Base-by-base conservation (phyloP, 2,329 filamentous ascomycete species). In the Rosellinia necatrix region DNA sequence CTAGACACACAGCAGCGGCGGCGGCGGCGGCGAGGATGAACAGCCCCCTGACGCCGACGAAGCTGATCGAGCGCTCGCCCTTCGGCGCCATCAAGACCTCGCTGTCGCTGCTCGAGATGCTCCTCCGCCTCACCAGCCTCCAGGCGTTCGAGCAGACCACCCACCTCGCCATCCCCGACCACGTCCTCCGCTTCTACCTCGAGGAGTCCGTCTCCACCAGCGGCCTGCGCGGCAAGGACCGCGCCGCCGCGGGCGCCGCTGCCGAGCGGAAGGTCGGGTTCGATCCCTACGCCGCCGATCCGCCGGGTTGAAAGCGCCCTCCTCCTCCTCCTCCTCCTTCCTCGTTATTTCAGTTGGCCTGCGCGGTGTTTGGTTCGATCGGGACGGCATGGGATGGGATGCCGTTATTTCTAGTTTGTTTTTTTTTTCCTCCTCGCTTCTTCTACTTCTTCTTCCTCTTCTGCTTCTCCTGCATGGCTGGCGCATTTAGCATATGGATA, bases 111-210 rank as follows among this genome's bases (percentile, higher is more conserved):
- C 83, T 97, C 50, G 92, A 97, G 72, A 94, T 93, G 78, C 79
- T 96, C 27, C 83, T 96, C 42, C 90, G 93, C 37, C 81, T 97
- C 42, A 87, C 89, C 4, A 91, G 91, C 19, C 82, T 96, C 12
- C 92, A 96, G 70, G 91, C 96, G 75, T 96, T 94, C 71, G 90
- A 96, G 70, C 92, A 97, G 77, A 83, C 85, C 35, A 92, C 90
- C 0, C 92, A 96, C 66, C 81, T 96, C n/a, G 84, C 91, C 6
- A 94, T 96, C 59, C 90, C 90, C 1, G 92, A 97, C 69, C 90
- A 96, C 65, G 84, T 96, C 2, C 78, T 96, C 35, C 91, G 88
- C 49, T 96, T 96, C 75, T 97, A 96, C 75, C 78, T 97, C 13
- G 81, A 84, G 57, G 80, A 84, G 43, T 70, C 68, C 53, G 79